phyloP scores from a whole-genome alignment of 2,329 filamentous ascomycete species.

The Teratosphaeria pseudoeucalypti region DNA sequence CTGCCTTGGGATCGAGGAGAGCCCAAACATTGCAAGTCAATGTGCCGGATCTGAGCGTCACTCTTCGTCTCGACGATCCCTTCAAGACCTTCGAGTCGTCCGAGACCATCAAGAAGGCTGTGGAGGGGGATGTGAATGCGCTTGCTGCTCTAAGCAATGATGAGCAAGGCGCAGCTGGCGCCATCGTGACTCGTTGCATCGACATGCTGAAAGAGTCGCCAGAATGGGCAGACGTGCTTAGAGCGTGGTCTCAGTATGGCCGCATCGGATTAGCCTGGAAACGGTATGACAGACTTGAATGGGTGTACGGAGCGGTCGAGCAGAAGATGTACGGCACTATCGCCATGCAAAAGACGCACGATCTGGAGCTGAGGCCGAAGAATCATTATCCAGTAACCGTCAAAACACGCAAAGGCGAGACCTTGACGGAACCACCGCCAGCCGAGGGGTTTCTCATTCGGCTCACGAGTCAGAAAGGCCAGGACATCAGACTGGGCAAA shows the following conservation, averaged over 20 bases:
- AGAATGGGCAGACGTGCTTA: slow-evolving; percentile 51
- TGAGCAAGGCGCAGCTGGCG: slow-evolving; percentile 45
- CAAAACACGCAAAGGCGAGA: slow-evolving; percentile 32
- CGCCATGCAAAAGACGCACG: slow-evolving; percentile 56
- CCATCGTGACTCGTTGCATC: slow-evolving; percentile 49
- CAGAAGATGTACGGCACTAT: slow-evolving; percentile 60
- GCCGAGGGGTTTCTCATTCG: slow-evolving; percentile 57
- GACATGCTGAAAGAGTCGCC: slow-evolving; percentile 45
- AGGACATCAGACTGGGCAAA: slow-evolving; percentile 47
- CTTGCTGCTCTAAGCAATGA: slow-evolving; percentile 36
- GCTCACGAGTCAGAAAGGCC: slow-evolving; percentile 52
- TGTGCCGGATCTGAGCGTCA: slow-evolving; percentile 53
- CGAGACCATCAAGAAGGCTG: slow-evolving; percentile 30
- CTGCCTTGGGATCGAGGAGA: slow-evolving; percentile 48
- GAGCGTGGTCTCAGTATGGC: slow-evolving; percentile 47
- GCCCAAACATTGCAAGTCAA: slow-evolving; percentile 48
- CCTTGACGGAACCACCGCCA: slow-evolving; percentile 48
- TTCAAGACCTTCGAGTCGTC: slow-evolving; percentile 42
- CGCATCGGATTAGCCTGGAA: slow-evolving; percentile 59
- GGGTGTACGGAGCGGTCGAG: slow-evolving; percentile 56
- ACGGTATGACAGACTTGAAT: slow-evolving; percentile 58
- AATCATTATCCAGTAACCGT: slow-evolving; percentile 50
- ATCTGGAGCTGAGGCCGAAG: slow-evolving; percentile 55
- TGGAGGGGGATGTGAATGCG: slow-evolving; percentile 38
- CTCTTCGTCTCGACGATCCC: slow-evolving; percentile 48